These are phyloP conservation scores for Mycena floridula DNA, from an alignment of 768 basidiomycete genomes.

Conservation along the genomic window DNA sequence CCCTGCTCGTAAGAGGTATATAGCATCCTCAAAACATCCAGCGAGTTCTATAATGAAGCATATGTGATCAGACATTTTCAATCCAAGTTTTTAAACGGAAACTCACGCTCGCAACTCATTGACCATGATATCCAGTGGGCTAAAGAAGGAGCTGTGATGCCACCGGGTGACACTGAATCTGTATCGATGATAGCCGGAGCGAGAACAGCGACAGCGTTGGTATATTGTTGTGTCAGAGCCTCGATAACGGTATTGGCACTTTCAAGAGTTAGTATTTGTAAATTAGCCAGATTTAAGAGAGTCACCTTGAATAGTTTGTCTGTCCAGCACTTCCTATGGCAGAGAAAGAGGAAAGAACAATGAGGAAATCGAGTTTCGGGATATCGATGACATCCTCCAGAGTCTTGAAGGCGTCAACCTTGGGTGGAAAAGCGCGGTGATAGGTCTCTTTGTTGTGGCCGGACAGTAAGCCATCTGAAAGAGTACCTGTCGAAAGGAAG, in stretches of 20 bases:
- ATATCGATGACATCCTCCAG: slow-evolving; percentile 10
- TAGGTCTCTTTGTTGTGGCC: slow-evolving; percentile 16
- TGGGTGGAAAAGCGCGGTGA: slow-evolving; percentile 11
- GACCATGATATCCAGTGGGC: slow-evolving; percentile 4
- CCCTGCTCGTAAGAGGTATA: no score
- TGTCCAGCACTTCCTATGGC: slow-evolving; percentile 17
- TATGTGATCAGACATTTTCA: no score
- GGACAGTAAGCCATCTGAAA: slow-evolving; percentile 14
- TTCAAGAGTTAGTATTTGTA: no score
- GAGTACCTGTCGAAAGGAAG: slow-evolving; percentile 11
- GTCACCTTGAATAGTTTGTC: slow-evolving; percentile 17
- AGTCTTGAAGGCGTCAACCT: slow-evolving; percentile 14
- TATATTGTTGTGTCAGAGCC: slow-evolving; percentile 5
- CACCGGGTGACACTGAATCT: no score
- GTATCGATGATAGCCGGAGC: slow-evolving; percentile 13
- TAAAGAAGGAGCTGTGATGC: no score
- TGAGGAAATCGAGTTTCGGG: slow-evolving; percentile 13
- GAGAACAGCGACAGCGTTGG: slow-evolving; percentile 14
- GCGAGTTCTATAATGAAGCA: no score
- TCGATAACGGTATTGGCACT: slow-evolving; percentile 16
- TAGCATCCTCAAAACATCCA: no score
- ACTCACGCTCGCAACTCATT: background rate
- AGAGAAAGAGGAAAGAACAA: slow-evolving; percentile 17
- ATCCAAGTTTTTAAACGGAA: background rate
- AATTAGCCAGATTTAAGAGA: no score